Evolutionary conservation across 257 asterid species (phyloP), one percentile per base, ranked within the genome.

Genomic region (Scutellaria minor): DNA sequence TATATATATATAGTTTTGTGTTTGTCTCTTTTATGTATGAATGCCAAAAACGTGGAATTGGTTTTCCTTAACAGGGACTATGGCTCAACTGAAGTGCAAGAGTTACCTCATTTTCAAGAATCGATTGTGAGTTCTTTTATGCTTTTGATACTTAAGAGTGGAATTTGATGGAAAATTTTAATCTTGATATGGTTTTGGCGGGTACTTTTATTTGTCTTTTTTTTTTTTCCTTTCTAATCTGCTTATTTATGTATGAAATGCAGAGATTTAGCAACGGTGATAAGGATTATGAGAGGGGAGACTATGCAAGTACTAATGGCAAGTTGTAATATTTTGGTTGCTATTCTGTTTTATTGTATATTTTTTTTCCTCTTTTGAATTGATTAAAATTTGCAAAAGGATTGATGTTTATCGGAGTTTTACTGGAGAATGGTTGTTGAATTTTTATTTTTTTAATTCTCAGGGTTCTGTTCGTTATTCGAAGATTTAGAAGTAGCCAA

Each of bases 401-500:
- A 59, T 67, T 15, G 27, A 39, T 39, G 41, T 79, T 46, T 44
- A 11, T 75, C 65, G 67, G 74, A 22, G 57, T 61, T 61, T 60
- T 50, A 55, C n/a, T 75, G 69, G 58, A 72, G 18, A 48, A 24
- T 71, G 66, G 14, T 66, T 81, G 31, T 35, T 64, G 79, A 20
- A 41, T 58, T 24, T 24, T 22, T 69, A n/a, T n/a, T 7, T 64
- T 73, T 39, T 54, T 45, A 52, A 22, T 58, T 77, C 73, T 54
- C 81, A 85, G 96, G 81, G 37, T 75, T 82, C 66, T 64, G 31
- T 69, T 78, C 70, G 44, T 48, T 68, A 59, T 72, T 80, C 2
- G 96, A 85, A 74, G 95, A 87, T 69, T 50, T 73, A 51, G 93
- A 88, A 71, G 75, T 88, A 65, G 68, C 84, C 44, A 77, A 79